These are phyloP conservation scores for Ceratocystis smalleyi DNA, from an alignment of 2,329 filamentous ascomycete genomes.

Conservation along the genomic window DNA sequence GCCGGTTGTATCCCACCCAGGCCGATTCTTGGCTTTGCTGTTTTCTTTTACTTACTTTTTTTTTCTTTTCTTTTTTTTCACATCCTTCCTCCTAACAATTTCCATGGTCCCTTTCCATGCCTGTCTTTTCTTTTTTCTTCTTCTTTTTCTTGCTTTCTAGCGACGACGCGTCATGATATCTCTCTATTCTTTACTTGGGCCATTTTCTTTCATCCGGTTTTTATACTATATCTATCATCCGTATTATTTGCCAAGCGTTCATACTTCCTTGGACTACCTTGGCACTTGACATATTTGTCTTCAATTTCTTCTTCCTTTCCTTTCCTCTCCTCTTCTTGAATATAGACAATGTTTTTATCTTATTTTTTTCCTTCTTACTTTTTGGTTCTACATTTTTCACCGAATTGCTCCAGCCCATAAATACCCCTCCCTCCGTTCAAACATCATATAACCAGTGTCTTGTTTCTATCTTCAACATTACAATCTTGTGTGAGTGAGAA, in stretches of 20 bases:
- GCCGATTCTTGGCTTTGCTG: neutral
- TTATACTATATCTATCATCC: neutral
- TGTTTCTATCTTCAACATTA: neutral
- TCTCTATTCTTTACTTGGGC: neutral
- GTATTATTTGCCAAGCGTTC: neutral
- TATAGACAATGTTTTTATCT: neutral
- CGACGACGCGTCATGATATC: constrained; percentile 2
- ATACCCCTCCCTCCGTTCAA: neutral
- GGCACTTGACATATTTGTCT: too few species aligned
- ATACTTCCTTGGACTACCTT: too few species aligned
- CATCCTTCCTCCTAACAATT: neutral
- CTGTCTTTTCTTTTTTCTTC: neutral
- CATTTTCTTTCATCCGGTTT: neutral
- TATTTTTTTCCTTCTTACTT: too few species aligned
- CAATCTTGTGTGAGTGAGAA: neutral
- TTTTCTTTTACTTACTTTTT: neutral
- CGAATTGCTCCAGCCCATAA: neutral
- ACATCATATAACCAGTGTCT: neutral
- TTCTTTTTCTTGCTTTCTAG: neutral
- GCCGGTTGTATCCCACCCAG: neutral
- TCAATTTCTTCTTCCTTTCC: neutral
- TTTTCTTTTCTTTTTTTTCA: neutral
- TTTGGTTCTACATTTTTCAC: neutral
- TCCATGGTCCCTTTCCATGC: neutral
- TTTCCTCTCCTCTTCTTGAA: neutral